Base-by-base conservation (phyloP, 1,139 yeast genomes). In the Nadsonia commutata region DNA sequence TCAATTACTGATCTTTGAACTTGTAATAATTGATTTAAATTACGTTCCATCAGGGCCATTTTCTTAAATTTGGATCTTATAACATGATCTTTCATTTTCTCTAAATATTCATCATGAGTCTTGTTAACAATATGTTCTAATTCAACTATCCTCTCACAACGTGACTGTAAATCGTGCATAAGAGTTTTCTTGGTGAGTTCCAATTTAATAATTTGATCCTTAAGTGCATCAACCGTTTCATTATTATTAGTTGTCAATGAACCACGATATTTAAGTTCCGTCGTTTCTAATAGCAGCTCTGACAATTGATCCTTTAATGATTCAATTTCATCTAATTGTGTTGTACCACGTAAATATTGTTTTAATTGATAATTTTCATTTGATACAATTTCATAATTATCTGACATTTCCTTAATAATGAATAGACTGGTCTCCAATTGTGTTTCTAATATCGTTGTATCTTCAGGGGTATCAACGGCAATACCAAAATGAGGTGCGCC, bases 1-100 rank as follows among this genome's bases (percentile, higher is more conserved):
- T 70, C 72, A 33, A 68, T 64, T 18, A 73, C 56, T 47, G 71
- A 70, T 8, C 60, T 50, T 46, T 65, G 69, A 3, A 65, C 66
- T 1, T 53, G 53, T 0, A 70, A 62, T 40, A 72, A 62, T 46
- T 68, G 72, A 23, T 66, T 68, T 31, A 73, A 54, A 18, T 73
- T 70, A 33, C 65, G 60, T 50, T 72, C 74, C 43, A 73, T 50
- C 36, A 70, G 62, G 8, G 62, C 56, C 46, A 61, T 50, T 42
- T 63, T 64, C 47, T 63, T 60, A 42, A 59, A 63, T 47, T 66
- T 68, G 33, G 57, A 56, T 43, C 56, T 57, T 44, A 51, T 54
- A 40, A 52, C 50, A 40, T 56, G 51, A 42, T 56, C 55, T 31
- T 56, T 51, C 31, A 61, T 46, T 4, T 62, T 60, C 17, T 53